Evolutionary conservation across 805 yeast species (phyloP).

Genomic region (Kluyveromyces starmeri): DNA sequence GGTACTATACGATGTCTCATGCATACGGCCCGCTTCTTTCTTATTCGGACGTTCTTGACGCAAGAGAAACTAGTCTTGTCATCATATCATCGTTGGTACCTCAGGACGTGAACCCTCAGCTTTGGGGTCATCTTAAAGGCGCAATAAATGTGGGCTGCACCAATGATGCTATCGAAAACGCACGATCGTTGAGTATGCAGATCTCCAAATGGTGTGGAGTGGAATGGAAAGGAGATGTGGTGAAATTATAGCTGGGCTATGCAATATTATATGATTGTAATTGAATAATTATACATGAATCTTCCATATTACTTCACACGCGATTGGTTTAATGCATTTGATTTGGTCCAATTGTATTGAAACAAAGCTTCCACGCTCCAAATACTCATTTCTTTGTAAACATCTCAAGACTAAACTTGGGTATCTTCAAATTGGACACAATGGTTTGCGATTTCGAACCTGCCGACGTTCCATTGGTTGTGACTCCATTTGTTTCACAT

Average conservation of each 20-base stretch:
- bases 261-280: not conserved
- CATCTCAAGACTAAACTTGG: constrained; percentile 19
- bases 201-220: constrained; percentile 70
- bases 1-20: constrained; percentile 60
- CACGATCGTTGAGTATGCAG: constrained; percentile 53
- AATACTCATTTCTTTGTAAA: constrained; percentile 14
- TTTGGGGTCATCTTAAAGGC: constrained; percentile 84
- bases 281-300: too few species aligned
- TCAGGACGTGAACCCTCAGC: constrained; percentile 87
- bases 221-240: constrained; percentile 39
- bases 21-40: constrained; percentile 76
- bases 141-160: constrained; percentile 74
- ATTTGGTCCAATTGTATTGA: too few species aligned
- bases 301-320: too few species aligned
- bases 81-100: constrained; percentile 78
- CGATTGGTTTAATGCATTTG: too few species aligned
- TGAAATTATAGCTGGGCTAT: constrained; percentile 16
- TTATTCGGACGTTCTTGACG: constrained; percentile 48
- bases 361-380: not conserved
- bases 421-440: constrained; percentile 11
- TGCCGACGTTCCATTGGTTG: not conserved
- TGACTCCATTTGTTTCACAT: not conserved
- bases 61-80: constrained; percentile 66
- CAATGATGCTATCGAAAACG: constrained; percentile 48
- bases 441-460: constrained; percentile 6